Percentiles rank a stretch among this genome's conserved stretches.
These are phyloP conservation scores for Triticum monococcum DNA, from an alignment of 176 grass and related monocot species.

Conservation along the genomic window DNA sequence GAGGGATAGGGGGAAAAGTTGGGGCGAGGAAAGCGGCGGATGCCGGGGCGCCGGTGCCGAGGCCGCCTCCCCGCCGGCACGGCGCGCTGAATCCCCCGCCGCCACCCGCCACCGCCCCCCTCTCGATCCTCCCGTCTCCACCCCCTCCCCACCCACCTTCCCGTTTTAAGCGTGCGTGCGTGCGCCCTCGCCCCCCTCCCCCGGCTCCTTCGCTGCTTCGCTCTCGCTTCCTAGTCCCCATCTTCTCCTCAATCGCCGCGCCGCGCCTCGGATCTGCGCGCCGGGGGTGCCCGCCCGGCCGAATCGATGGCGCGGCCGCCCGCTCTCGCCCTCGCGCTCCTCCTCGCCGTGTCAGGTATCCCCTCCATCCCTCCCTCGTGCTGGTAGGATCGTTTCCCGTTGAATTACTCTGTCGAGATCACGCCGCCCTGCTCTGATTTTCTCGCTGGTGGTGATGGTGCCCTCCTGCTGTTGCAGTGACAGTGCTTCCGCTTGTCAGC, in stretches of 20 bases:
- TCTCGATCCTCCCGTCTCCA: constrained; percentile 14
- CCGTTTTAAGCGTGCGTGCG: not conserved
- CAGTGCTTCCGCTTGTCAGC: not conserved
- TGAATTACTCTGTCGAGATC: not conserved
- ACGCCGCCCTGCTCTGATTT: not conserved
- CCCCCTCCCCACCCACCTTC: not conserved
- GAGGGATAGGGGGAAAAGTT: not conserved
- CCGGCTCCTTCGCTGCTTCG: not conserved
- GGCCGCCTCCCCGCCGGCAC: constrained; percentile 27
- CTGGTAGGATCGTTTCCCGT: not conserved
- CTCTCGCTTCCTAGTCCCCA: not conserved
- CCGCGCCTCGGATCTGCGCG: constrained; percentile 12
- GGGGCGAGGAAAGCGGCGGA: constrained; percentile 30
- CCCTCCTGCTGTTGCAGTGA: constrained; percentile 21
- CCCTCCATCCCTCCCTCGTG: not conserved
- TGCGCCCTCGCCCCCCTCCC: not conserved
- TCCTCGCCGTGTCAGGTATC: constrained; percentile 38
- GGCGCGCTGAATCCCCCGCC: constrained; percentile 5
- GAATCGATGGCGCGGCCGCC: constrained; percentile 40
- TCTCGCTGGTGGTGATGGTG: not conserved
- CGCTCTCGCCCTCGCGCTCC: not conserved
- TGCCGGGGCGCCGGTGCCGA: constrained; percentile 38
- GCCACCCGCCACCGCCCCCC: not conserved
- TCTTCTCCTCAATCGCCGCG: not conserved
- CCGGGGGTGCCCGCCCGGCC: not conserved